Conservation (phyloP, 495 filamentous ascomycete genomes). For the Aspergillus sclerotioniger region DNA sequence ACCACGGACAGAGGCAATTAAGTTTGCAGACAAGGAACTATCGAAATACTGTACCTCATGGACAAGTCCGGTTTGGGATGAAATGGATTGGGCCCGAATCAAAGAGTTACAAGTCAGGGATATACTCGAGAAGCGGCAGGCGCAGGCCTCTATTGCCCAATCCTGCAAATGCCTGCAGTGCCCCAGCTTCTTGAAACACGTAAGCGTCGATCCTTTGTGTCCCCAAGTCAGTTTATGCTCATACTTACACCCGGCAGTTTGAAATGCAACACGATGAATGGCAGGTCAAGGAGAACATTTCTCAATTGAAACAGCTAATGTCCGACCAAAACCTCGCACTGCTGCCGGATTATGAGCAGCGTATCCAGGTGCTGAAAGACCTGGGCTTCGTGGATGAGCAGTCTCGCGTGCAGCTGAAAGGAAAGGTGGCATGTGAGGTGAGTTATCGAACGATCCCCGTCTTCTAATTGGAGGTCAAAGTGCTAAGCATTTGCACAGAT, state of each 20-base stretch:
- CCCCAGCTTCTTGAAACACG: slow-evolving; percentile 78
- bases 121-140: slow-evolving; percentile 63
- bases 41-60: slow-evolving; percentile 63
- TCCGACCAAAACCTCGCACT: slow-evolving; percentile 96
- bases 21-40: slow-evolving; percentile 60
- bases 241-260: slow-evolving; percentile 49
- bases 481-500: slow-evolving; percentile 46
- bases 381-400: slow-evolving; percentile 84
- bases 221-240: background rate
- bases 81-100: slow-evolving; percentile 77
- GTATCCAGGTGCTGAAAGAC: slow-evolving; percentile 86
- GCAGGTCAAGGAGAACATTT: slow-evolving; percentile 88
- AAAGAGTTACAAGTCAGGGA: slow-evolving; percentile 76
- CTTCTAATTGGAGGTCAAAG: background rate
- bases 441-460: slow-evolving; percentile 5
- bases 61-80: slow-evolving; percentile 73
- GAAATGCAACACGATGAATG: slow-evolving; percentile 94
- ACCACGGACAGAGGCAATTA: slow-evolving; percentile 31
- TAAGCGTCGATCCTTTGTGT: slow-evolving; percentile 42
- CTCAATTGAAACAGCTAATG: slow-evolving; percentile 77
- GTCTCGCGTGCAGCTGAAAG: slow-evolving; percentile 86
- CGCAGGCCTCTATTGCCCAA: slow-evolving; percentile 57
- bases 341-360: slow-evolving; percentile 96
- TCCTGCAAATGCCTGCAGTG: slow-evolving; percentile 62
- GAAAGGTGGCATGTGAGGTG: slow-evolving; percentile 94